Evolutionary conservation across 768 basidiomycete species (phyloP).

Genomic region (Collybia mongolica): DNA sequence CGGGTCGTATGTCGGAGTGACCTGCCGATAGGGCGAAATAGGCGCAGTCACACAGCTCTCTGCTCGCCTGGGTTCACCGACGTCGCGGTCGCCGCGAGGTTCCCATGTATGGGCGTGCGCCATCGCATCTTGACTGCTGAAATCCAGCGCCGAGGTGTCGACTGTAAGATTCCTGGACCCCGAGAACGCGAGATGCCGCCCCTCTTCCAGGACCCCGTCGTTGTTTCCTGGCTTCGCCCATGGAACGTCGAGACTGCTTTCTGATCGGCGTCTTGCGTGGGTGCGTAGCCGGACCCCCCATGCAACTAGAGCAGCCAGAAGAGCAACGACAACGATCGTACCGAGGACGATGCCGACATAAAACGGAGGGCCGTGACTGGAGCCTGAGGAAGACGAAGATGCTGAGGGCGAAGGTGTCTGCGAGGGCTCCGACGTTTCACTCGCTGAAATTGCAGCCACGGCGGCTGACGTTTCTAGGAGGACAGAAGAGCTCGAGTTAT

Average conservation of each 20-base stretch:
- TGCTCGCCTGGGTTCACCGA: conserved; percentile 38
- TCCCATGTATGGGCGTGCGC: conserved; percentile 22
- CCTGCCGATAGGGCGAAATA: conserved; percentile 11
- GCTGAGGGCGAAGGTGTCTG: conserved; percentile 1
- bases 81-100: conserved; percentile 38
- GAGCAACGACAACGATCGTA: conserved; percentile 41
- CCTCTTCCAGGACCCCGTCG: conserved; percentile 20
- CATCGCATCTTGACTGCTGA: conserved; percentile 25
- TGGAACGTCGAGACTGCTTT: conserved; percentile 23
- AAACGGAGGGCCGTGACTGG: conserved; percentile 35
- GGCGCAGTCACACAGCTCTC: conserved; percentile 21
- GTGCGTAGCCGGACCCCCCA: conserved; percentile 45
- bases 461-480: conserved; percentile 1
- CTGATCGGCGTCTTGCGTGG: conserved; percentile 28
- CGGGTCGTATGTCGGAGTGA: conserved; percentile 15
- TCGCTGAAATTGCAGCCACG: conserved; percentile 5
- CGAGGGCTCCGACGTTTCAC: conserved; percentile 5
- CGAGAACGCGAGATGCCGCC: conserved; percentile 16
- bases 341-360: conserved; percentile 53
- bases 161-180: conserved; percentile 10
- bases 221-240: conserved; percentile 28
- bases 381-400: neutral
- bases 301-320: conserved; percentile 44
- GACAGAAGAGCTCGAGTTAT: neutral
- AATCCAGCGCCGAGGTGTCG: conserved; percentile 13